Evolutionary conservation across 2,329 filamentous ascomycete species (phyloP).

Genomic region (Cladosporium sp.): DNA sequence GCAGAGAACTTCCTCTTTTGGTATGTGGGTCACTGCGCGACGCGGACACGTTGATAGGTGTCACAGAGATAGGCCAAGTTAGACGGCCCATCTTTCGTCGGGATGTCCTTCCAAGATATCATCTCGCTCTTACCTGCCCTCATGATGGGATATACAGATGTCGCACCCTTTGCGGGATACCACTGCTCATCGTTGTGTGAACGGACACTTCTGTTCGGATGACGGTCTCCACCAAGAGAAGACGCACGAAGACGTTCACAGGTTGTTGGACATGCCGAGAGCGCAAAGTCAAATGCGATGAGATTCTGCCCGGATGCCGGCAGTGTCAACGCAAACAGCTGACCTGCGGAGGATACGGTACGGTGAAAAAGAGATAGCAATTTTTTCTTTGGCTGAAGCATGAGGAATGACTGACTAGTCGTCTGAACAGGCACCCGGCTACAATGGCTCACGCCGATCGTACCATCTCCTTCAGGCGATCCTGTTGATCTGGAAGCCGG

Average conservation of each 20-base stretch:
- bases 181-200: too few relatives aligned
- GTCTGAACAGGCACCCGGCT: neutral
- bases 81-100: neutral
- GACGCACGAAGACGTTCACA: conserved; percentile 7
- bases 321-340: neutral
- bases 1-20: neutral
- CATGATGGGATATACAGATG: too few relatives aligned
- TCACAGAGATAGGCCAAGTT: neutral
- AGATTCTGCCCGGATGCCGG: neutral
- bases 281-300: conserved; percentile 8
- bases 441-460: conserved; percentile 1
- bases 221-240: neutral
- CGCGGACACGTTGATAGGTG: neutral
- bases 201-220: neutral
- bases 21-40: neutral
- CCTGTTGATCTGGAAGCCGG: neutral
- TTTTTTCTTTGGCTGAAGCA: neutral
- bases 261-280: conserved; percentile 9
- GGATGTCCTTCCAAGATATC: neutral
- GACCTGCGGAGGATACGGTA: neutral
- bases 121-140: neutral
- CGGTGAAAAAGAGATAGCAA: neutral
- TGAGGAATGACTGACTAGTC: neutral
- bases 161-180: too few relatives aligned
- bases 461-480: neutral